Conservation (phyloP, 306 rosid species). For the Lathyrus tuberosus region DNA sequence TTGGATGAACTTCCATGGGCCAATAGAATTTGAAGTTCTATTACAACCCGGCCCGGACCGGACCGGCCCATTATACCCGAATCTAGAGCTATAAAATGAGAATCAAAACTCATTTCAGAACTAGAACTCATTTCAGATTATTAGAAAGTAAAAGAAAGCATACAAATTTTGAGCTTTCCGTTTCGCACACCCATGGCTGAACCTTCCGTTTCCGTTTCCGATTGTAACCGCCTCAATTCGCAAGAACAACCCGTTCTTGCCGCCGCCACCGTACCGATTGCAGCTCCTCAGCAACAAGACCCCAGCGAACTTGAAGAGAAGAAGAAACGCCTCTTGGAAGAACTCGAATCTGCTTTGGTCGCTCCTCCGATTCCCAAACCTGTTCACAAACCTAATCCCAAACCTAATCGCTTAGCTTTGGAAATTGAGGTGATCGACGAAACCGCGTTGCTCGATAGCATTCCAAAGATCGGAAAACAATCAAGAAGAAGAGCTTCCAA, state of each 20-base stretch:
- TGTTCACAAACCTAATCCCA: constrained; percentile 14
- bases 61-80: background rate
- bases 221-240: background rate
- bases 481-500: constrained; percentile 20
- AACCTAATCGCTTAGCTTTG: constrained; percentile 20
- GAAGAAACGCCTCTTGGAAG: constrained; percentile 60
- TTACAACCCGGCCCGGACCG: constrained; percentile 2
- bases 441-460: constrained; percentile 68
- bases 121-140: background rate
- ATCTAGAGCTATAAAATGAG: background rate
- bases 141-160: background rate
- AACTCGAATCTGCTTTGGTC: constrained; percentile 59
- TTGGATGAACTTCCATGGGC: background rate
- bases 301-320: constrained; percentile 37
- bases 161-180: background rate
- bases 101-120: background rate
- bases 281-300: background rate
- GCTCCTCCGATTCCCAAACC: constrained; percentile 27
- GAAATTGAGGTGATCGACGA: constrained; percentile 79
- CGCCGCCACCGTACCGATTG: background rate
- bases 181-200: constrained; percentile 5
- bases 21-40: background rate
- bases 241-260: constrained; percentile 29
- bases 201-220: background rate
- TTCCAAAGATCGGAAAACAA: constrained; percentile 39